These are phyloP conservation scores for Microdochium trichocladiopsis DNA, from an alignment of 2,329 filamentous ascomycete species.

Conservation along the genomic window DNA sequence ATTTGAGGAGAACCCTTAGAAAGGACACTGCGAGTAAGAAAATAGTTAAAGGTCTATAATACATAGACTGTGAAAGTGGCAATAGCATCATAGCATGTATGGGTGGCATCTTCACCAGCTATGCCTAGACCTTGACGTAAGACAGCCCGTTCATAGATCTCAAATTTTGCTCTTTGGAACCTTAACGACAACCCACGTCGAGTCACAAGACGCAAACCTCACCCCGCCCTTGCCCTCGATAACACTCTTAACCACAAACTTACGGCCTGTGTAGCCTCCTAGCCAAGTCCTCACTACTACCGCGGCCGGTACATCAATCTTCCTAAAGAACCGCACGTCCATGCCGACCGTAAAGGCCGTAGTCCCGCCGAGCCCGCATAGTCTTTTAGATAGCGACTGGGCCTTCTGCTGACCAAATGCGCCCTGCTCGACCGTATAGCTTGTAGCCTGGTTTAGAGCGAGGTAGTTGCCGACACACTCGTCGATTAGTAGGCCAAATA, in stretches of 20 bases:
- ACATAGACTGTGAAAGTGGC: too few relatives aligned
- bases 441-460: not conserved
- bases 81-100: too few relatives aligned
- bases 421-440: not conserved
- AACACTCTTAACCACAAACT: not conserved
- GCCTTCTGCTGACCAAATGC: not conserved
- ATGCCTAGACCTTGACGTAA: too few relatives aligned
- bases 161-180: too few relatives aligned
- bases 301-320: not conserved
- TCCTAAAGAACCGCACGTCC: not conserved
- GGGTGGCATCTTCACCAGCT: too few relatives aligned
- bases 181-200: not conserved
- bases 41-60: too few relatives aligned
- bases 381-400: not conserved
- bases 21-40: too few relatives aligned
- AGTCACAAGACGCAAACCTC: not conserved
- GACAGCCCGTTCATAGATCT: too few relatives aligned
- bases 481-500: not conserved
- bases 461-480: not conserved
- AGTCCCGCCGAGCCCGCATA: not conserved
- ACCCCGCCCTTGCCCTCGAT: not conserved
- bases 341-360: not conserved
- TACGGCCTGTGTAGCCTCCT: not conserved
- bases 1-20: too few relatives aligned
- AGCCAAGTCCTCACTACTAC: not conserved